These are phyloP conservation scores for Excoecaria agallocha DNA, from an alignment of 345 rosid genomes.

Conservation along the genomic window DNA sequence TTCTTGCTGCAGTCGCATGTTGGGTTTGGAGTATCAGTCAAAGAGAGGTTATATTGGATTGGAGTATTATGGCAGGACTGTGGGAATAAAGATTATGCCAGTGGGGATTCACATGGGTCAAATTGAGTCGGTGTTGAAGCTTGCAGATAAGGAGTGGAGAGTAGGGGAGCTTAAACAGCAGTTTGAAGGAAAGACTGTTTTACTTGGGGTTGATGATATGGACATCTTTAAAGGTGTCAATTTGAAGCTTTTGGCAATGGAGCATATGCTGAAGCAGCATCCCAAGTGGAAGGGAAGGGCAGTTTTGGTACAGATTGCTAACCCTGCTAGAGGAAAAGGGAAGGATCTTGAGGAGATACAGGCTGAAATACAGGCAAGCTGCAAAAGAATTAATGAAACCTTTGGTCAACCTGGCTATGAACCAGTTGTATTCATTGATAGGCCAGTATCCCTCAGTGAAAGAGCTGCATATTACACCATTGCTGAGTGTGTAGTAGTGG, in stretches of 20 bases:
- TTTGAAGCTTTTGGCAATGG: constrained; percentile 75
- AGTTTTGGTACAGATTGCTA: constrained; percentile 63
- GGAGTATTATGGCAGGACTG: constrained; percentile 74
- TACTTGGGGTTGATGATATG: constrained; percentile 83
- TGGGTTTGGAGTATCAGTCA: constrained; percentile 72
- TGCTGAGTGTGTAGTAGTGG: constrained; percentile 70
- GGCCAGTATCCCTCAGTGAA: constrained; percentile 55
- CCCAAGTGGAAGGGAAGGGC: constrained; percentile 69
- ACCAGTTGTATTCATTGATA: constrained; percentile 65
- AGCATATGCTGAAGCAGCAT: constrained; percentile 69
- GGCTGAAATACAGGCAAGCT: constrained; percentile 54
- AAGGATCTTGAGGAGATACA: constrained; percentile 65
- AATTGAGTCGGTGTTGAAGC: constrained; percentile 59
- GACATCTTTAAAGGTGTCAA: constrained; percentile 76
- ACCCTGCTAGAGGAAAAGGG: constrained; percentile 71
- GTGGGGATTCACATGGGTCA: constrained; percentile 81
- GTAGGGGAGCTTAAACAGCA: constrained; percentile 64
- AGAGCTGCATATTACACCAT: constrained; percentile 63
- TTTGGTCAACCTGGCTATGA: constrained; percentile 60
- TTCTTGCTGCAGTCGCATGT: constrained; percentile 72
- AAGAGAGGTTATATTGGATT: constrained; percentile 72
- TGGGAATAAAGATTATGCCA: constrained; percentile 80
- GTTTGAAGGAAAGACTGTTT: constrained; percentile 63
- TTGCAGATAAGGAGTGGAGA: constrained; percentile 70
- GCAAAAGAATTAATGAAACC: constrained; percentile 62